phyloP scores from a whole-genome alignment of 257 asterid genomes.

The Nicotiana undulata region DNA sequence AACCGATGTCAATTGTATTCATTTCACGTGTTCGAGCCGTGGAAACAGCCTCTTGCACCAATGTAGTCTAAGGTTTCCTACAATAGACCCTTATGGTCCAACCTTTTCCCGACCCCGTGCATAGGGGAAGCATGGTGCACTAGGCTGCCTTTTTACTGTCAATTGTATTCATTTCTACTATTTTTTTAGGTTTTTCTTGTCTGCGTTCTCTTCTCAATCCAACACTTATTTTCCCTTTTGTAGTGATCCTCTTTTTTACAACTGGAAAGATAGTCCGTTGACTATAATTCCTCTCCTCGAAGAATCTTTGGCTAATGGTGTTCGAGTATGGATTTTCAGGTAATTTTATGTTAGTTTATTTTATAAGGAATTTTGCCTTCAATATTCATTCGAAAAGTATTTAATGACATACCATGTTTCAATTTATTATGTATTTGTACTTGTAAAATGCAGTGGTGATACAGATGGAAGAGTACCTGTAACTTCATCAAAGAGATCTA shows the following conservation, averaged over 20 bases:
- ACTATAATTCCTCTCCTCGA: constrained; percentile 10
- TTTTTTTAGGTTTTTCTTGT: not conserved
- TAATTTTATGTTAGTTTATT: not conserved
- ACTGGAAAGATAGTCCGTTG: constrained; percentile 1
- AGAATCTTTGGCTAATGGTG: constrained; percentile 10
- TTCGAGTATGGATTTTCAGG: constrained; percentile 21
- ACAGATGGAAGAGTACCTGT: constrained; percentile 21
- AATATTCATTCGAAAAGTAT: too few species aligned
- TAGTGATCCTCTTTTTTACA: not conserved
- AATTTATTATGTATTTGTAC: not conserved
- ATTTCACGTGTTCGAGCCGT: too few species aligned
- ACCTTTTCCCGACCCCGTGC: too few species aligned
- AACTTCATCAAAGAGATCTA: constrained; percentile 15
- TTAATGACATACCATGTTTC: too few species aligned
- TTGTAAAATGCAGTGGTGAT: constrained; percentile 9
- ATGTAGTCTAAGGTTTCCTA: too few species aligned
- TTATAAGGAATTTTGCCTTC: too few species aligned
- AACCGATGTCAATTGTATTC: not conserved
- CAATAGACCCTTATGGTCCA: too few species aligned
- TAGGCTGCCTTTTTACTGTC: not conserved
- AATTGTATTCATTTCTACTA: too few species aligned
- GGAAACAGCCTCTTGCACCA: too few species aligned
- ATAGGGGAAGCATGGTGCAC: too few species aligned
- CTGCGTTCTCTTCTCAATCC: too few species aligned
- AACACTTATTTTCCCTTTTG: not conserved